Evolutionary conservation across 495 filamentous ascomycete species (phyloP), one percentile per base, ranked within the genome.

Genomic region (Staphylotrichum tortipilum): DNA sequence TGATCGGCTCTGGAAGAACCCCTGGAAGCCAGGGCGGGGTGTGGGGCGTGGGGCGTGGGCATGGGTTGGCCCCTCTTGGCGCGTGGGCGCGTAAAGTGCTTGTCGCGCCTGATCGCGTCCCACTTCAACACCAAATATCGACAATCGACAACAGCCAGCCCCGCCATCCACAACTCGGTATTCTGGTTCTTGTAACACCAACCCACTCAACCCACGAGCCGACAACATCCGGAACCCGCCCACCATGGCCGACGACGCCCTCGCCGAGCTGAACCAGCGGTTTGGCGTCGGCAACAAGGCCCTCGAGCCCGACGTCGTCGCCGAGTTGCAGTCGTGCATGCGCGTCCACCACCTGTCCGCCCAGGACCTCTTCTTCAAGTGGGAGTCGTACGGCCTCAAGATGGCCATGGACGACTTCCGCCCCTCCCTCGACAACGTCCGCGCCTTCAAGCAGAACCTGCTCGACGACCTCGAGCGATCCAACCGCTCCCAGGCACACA

Each of bases 351-450:
- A 77, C 17, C 76, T 95, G 48, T 72, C 77, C 24, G 73, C 78
- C 22, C 78, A 95, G 61, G 91, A 98, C 57, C 74, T 96, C 15
- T 95, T 85, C 63, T 96, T 82, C 78, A 95, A 96, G 78, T 98
- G 92, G 92, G 91, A 98, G 59, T 88, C 88, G 0, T 97, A 95
- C 73, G 85, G 82, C 62, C 84, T 98, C 56, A 95, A 90, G 69
- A 92, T 96, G 86, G 75, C 74, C 17, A 58, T 74, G 31, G 85
- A 90, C 18, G 82, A 88, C 53, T 81, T 78, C 35, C 86, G 78
- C 44, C 62, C 90, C 47, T 78, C 81, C 51, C 62, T 89, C 22
- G 76, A 83, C 15, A 86, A 77, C 1, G 76, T 85, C 34, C 73
- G 81, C 46, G 75, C 78, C 35, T 86, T 98, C 54, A 95, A 94